Percentiles rank a stretch among this genome's conserved stretches.
phyloP scores from a whole-genome alignment of 2,329 filamentous ascomycete species.

The Cytospora mali region DNA sequence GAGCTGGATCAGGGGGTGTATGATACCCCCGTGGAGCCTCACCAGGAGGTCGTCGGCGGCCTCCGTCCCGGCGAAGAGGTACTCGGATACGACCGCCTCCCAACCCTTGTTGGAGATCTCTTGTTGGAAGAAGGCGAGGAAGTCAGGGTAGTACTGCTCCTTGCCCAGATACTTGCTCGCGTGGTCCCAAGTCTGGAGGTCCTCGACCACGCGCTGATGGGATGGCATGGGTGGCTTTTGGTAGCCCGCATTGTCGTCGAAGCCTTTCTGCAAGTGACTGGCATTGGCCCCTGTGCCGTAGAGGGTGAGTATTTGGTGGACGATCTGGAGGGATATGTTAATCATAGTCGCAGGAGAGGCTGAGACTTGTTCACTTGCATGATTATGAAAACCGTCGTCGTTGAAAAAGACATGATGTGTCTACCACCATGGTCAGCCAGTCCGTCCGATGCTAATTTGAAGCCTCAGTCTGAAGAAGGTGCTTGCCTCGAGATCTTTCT shows the following conservation, averaged over 20 bases:
- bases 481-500: slow-evolving; percentile 69
- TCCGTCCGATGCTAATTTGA: not conserved
- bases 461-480: not conserved
- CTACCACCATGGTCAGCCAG: slow-evolving; percentile 32
- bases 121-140: slow-evolving; percentile 72
- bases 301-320: slow-evolving; percentile 74
- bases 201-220: slow-evolving; percentile 53
- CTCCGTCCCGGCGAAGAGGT: slow-evolving; percentile 68
- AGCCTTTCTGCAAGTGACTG: slow-evolving; percentile 63
- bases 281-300: slow-evolving; percentile 73
- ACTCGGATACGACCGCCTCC: slow-evolving; percentile 63
- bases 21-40: slow-evolving; percentile 62
- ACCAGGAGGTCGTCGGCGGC: slow-evolving; percentile 69
- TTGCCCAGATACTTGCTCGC: slow-evolving; percentile 66
- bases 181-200: slow-evolving; percentile 57
- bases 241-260: slow-evolving; percentile 65
- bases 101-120: slow-evolving; percentile 68
- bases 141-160: slow-evolving; percentile 68
- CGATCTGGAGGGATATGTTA: slow-evolving; percentile 47
- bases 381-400: slow-evolving; percentile 74
- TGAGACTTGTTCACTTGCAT: slow-evolving; percentile 49
- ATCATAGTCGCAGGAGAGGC: not conserved
- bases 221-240: slow-evolving; percentile 58
- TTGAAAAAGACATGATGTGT: slow-evolving; percentile 83
- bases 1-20: slow-evolving; percentile 83